Evolutionary conservation across 108 stramenopile genomes (phyloP), one percentile per base, ranked within the genome.

Genomic region (Aurantiochytrium sp.): DNA sequence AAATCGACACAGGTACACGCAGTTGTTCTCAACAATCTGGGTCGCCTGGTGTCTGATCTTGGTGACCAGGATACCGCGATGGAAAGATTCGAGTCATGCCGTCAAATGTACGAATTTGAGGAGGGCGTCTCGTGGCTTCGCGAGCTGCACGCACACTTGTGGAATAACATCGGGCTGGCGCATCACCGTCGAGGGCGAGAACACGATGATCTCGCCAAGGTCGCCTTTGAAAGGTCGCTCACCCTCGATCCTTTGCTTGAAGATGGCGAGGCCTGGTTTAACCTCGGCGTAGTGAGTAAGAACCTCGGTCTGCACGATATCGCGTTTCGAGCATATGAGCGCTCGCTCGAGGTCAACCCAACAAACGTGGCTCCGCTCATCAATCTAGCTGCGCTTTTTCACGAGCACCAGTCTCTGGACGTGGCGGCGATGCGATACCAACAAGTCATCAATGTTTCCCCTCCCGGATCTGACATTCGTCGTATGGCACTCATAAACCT

Each of bases 321-420:
- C 18, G 23, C 90, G 10, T 44, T 87, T 5, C 10, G 57, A 18
- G 25, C 28, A 4, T 90, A 90, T 28, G 16, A 21, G 16, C 58
- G 18, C 5, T 35, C 59, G 42, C 59, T 90, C 12, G 57, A 49
- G 42, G 25, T 12, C 16, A 59, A 42, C 18, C 59, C 59, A 8
- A 49, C 25, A 29, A 18, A 58, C 53, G 60, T 64, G 5, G 28
- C 49, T 35, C 87, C 87, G 10, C 44, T 58, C 35, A 53, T 93
- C 12, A 93, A 93, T 42, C 87, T 93, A 6, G 92, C 92, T n/a
- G 89, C 92, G 10, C 42, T 92, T 19, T 58, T 89, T 25, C 92
- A 93, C 42, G 57, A 89, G 43, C 90, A 92, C 92, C 92, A 91
- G 19, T 72, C 44, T 5, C 29, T 57, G 1, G 43, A 35, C 60